Evolutionary conservation across 148 eudicot genomes (phyloP), one percentile per base, ranked within the genome.

Genomic region (Amaranthus hypochondriacus): DNA sequence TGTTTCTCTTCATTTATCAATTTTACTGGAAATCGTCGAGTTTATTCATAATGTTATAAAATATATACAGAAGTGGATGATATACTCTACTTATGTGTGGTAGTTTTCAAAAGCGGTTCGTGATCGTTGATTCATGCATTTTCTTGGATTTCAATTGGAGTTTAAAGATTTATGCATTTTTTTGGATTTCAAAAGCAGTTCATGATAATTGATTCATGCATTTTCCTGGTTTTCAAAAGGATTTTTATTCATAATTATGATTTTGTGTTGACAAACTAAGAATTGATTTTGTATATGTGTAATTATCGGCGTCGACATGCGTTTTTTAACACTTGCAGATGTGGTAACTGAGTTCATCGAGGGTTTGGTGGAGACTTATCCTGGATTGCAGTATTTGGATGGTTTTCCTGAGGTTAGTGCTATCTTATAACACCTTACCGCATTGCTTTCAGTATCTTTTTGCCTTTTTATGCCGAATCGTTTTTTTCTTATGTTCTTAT

Each of bases 261-360:
- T 56, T 56, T 56, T 56, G 60, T 56, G 60, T 47, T 13, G 7
- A 2, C 8, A 48, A 47, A 47, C 69, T 11, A 0, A 4, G 13
- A 52, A 14, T 51, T 46, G 67, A 9, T 9, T 48, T 52, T 10
- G 54, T 51, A n/a, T 58, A 11, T 68, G 4, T 59, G 39, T 14
- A 54, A 51, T 6, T 52, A 53, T n/a, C 6, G 44, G 11, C 71
- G 63, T 52, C 51, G 21, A 66, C 7, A 62, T 13, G 42, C 55
- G 48, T 64, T 50, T 77, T 76, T 71, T 28, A 28, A 28, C 39
- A 28, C 14, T 75, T 71, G 57, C 88, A 93, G 97, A 86, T 85
- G 98, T 86, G 70, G 98, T 94, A 83, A 91, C 93, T 6, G 98
- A 94, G 79, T 90, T 91, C 80, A 94, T 94, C 62, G 97, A 94